A percentile compares a stretch with the other conserved stretches of the same genome.
Conservation (phyloP, 1,284 basidiomycete genomes). For the Ganoderma boninense region DNA sequence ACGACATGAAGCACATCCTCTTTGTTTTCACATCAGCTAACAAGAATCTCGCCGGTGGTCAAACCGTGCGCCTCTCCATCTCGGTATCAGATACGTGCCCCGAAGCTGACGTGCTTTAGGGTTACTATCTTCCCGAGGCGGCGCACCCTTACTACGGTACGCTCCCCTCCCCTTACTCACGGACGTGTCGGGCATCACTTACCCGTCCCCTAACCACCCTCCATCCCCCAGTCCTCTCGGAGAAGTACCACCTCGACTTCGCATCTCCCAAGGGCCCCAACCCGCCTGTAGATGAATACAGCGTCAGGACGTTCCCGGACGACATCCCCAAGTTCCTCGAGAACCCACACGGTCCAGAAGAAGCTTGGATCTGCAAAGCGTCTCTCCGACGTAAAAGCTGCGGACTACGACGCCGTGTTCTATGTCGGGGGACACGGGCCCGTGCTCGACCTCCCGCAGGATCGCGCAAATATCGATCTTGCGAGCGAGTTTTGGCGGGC, state of each 20-base stretch:
- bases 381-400: slow-evolving; percentile 63
- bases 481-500: slow-evolving; percentile 65
- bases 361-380: slow-evolving; percentile 69
- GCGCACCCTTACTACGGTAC: slow-evolving; percentile 80
- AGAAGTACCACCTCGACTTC: slow-evolving; percentile 69
- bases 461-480: slow-evolving; percentile 65
- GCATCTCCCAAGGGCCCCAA: slow-evolving; percentile 79
- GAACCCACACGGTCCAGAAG: slow-evolving; percentile 61
- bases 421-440: slow-evolving; percentile 83
- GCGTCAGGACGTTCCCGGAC: slow-evolving; percentile 65
- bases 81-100: background rate
- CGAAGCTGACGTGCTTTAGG: slow-evolving; percentile 45
- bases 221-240: slow-evolving; percentile 51
- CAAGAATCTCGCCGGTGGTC: slow-evolving; percentile 63
- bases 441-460: slow-evolving; percentile 71
- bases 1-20: slow-evolving; percentile 57
- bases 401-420: slow-evolving; percentile 79
- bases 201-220: background rate
- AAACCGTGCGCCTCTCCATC: slow-evolving; percentile 52
- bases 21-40: slow-evolving; percentile 80
- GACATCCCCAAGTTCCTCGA: slow-evolving; percentile 67
- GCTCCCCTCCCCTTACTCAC: slow-evolving; percentile 1
- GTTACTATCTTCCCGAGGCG: slow-evolving; percentile 78
- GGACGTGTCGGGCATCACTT: background rate
- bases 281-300: slow-evolving; percentile 72